Evolutionary conservation across 208 protist species (phyloP).

Genomic region (Phytomonas sp.): DNA sequence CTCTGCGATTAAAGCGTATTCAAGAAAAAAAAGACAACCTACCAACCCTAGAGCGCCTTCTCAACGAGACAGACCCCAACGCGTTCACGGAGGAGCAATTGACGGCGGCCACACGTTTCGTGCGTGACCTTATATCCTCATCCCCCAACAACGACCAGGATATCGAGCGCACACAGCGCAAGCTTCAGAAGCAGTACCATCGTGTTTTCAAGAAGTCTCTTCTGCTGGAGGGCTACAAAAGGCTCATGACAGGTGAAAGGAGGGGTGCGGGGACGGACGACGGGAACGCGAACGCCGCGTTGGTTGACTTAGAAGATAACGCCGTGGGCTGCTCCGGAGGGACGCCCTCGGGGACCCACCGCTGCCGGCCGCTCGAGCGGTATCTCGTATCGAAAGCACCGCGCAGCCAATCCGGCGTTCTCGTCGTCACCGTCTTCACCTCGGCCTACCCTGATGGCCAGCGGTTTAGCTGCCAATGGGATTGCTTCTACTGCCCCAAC

Average conservation of each 20-base stretch:
- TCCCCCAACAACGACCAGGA: conserved; percentile 26
- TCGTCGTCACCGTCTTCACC: conserved; percentile 91
- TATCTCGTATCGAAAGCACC: conserved; percentile 77
- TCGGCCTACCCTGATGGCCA: too few species aligned
- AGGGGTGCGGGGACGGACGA: too few species aligned
- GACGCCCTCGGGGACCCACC: conserved; percentile 40
- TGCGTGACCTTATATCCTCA: conserved; percentile 30
- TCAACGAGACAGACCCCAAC: conserved; percentile 64
- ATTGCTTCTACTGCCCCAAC: conserved; percentile 93
- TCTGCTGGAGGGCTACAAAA: conserved; percentile 71
- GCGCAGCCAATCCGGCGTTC: conserved; percentile 86
- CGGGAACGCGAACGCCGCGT: not conserved
- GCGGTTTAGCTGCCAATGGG: conserved; percentile 88
- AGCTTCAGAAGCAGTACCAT: conserved; percentile 63
- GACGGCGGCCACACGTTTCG: conserved; percentile 30
- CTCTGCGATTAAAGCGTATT: conserved; percentile 20
- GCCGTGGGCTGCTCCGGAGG: conserved; percentile 60
- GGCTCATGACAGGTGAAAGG: conserved; percentile 20
- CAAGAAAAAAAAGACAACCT: conserved; percentile 58
- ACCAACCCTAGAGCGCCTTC: conserved; percentile 56
- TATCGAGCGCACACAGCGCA: conserved; percentile 29
- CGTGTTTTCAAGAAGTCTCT: conserved; percentile 64
- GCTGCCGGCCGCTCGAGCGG: conserved; percentile 42
- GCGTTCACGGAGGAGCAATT: conserved; percentile 45
- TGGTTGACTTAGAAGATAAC: not conserved